Conservation (phyloP, 228 moss, liverwort and hornwort genomes). For the Sphagnum fallax region DNA sequence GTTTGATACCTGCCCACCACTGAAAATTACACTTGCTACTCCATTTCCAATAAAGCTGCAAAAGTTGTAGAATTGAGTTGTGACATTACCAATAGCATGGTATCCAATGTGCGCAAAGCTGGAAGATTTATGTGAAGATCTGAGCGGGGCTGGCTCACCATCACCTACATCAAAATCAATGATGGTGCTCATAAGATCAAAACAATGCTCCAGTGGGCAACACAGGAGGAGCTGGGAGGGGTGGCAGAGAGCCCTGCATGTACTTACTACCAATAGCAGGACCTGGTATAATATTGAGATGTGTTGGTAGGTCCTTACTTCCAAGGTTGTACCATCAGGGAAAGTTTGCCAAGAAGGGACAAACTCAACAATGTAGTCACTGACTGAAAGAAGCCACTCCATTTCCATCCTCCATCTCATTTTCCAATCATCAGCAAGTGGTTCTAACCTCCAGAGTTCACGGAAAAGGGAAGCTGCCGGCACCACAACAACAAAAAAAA, state of each 20-base stretch:
- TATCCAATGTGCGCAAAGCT: constrained; percentile 83
- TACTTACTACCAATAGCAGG: not conserved
- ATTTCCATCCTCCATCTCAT: constrained; percentile 61
- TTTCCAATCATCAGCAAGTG: constrained; percentile 38
- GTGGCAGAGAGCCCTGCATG: not conserved
- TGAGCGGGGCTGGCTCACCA: constrained; percentile 84
- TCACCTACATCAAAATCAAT: constrained; percentile 45
- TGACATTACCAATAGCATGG: constrained; percentile 82
- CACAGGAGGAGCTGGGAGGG: not conserved
- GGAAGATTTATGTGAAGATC: constrained; percentile 89
- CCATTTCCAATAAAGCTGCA: no score
- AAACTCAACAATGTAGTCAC: constrained; percentile 53
- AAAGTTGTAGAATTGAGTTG: not conserved
- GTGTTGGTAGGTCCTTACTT: constrained; percentile 28
- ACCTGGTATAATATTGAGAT: not conserved
- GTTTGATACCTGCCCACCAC: no score
- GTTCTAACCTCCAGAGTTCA: constrained; percentile 59
- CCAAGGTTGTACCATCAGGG: constrained; percentile 52
- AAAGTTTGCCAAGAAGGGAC: constrained; percentile 51
- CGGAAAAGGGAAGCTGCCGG: constrained; percentile 67
- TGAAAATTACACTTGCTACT: no score
- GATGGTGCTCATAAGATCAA: no score
- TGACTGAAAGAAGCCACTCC: constrained; percentile 56
- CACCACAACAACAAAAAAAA: no score
- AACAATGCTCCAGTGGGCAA: no score